A percentile compares a stretch with the other conserved stretches of the same genome.
Evolutionary conservation across 768 basidiomycete genomes (phyloP).

Genomic region (Boletus huronensis): DNA sequence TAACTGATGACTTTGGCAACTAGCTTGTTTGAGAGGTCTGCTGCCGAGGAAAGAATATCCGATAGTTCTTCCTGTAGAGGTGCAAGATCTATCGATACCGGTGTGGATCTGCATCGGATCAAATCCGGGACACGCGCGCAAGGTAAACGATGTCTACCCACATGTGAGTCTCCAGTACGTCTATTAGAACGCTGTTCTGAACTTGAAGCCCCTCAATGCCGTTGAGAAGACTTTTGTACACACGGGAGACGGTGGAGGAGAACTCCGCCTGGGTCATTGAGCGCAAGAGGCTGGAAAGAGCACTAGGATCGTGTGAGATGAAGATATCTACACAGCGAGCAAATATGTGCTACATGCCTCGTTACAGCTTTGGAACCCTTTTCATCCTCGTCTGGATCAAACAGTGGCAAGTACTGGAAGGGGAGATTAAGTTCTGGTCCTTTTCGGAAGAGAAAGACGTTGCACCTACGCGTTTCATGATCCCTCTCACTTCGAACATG

Average conservation of each 20-base stretch:
- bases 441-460: neutral
- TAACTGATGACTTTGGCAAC: conserved; percentile 74
- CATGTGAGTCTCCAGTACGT: conserved; percentile 51
- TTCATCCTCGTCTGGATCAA: conserved; percentile 54
- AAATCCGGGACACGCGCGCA: neutral
- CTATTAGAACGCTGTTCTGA: conserved; percentile 55
- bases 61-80: conserved; percentile 61
- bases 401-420: conserved; percentile 55
- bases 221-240: conserved; percentile 61
- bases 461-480: conserved; percentile 56
- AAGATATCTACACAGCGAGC: neutral
- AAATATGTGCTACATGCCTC: conserved; percentile 18
- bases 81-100: conserved; percentile 39
- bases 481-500: conserved; percentile 52
- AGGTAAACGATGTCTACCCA: conserved; percentile 21
- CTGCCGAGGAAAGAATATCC: conserved; percentile 74
- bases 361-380: conserved; percentile 30
- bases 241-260: conserved; percentile 50
- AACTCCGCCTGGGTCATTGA: conserved; percentile 70
- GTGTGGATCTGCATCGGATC: conserved; percentile 33
- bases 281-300: conserved; percentile 54
- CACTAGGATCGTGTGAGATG: conserved; percentile 17
- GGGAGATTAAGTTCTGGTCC: neutral
- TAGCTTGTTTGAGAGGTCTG: conserved; percentile 83
- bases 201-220: conserved; percentile 65